Base-by-base conservation (phyloP, 139 green algal species). In the Choricystis sp. region DNA sequence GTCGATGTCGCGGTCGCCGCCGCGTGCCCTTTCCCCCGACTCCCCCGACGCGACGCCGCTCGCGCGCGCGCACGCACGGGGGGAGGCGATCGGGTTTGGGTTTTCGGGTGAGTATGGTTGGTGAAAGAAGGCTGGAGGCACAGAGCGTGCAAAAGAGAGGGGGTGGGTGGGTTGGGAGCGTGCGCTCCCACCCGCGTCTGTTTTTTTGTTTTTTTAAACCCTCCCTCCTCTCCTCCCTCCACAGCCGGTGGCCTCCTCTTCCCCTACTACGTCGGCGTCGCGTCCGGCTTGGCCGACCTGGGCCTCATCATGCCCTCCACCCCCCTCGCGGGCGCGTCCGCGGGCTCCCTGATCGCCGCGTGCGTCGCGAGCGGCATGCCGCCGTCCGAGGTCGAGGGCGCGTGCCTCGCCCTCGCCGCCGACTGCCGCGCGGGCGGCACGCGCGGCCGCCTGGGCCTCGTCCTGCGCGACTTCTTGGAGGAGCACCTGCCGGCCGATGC, bases 331-430 rank as follows among this genome's bases (percentile, higher is more conserved):
- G 86, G 86, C 1, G 72, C 84, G 3, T 85, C 72, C 4, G 86
- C 86, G 4, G 86, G 86, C 19, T 82, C 80, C 25, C 70, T 94
- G 23, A 76, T 95, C 24, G 85, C 86, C 26, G 86, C 77, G 0
- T 83, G 77, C 66, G 55, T 83, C 27, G 76, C 81, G 74, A 67
- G 68, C 29, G 70, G 85, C 55, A 57, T 89, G 72, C 22, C 9
- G 9, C 40, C 9, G 40, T 9, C 40, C 9, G 40, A 52, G 9
- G 40, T 52, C 9, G 40, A 52, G 9, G 40, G 9, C 9, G 40
- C 40, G 40, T 52, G 40, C 40, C 9, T 21, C 40, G 40, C 40
- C 40, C 40, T 52, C 9, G 40, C 40, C 9, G 9, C 9, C 40
- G 40, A 52, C 40, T 52, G 40, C 40, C 40, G 40, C 40, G 40